Conservation (phyloP, 495 filamentous ascomycete genomes). For the Aspergillus sclerotiicarbonarius region DNA sequence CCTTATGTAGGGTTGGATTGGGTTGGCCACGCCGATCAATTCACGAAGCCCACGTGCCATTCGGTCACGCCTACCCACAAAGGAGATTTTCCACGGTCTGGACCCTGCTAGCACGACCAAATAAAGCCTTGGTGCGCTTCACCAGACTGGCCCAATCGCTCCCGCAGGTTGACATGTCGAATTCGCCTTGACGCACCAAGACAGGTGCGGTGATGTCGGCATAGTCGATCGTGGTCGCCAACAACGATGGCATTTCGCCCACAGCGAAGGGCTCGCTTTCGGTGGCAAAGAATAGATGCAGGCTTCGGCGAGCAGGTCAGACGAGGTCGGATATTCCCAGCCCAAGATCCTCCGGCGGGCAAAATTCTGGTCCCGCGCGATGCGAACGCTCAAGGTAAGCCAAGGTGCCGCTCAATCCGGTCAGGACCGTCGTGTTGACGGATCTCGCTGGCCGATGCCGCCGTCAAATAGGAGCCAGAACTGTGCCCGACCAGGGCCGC, state of each 20-base stretch:
- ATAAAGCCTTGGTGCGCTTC: neutral
- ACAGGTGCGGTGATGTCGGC: neutral
- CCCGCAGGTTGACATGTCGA: neutral
- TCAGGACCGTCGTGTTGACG: neutral
- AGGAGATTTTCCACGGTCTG: neutral
- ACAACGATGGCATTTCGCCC: neutral
- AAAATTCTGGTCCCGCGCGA: neutral
- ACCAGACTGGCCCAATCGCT: neutral
- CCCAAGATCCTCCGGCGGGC: neutral
- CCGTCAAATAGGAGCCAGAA: neutral
- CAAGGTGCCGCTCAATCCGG: neutral
- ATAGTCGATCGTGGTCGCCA: neutral
- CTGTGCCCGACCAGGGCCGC: neutral
- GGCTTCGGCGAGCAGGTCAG: neutral
- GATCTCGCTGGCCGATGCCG: neutral
- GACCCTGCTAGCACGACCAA: neutral
- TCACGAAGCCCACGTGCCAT: neutral
- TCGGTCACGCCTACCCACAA: neutral
- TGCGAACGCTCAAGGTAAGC: neutral
- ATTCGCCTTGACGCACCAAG: neutral
- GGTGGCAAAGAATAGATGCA: neutral
- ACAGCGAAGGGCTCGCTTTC: neutral
- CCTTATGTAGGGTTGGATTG: neutral
- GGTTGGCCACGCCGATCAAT: neutral
- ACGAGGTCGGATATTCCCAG: neutral